Evolutionary conservation across 1,284 basidiomycete species (phyloP), one percentile per base, ranked within the genome.

Genomic region (Leccinum solheimii): DNA sequence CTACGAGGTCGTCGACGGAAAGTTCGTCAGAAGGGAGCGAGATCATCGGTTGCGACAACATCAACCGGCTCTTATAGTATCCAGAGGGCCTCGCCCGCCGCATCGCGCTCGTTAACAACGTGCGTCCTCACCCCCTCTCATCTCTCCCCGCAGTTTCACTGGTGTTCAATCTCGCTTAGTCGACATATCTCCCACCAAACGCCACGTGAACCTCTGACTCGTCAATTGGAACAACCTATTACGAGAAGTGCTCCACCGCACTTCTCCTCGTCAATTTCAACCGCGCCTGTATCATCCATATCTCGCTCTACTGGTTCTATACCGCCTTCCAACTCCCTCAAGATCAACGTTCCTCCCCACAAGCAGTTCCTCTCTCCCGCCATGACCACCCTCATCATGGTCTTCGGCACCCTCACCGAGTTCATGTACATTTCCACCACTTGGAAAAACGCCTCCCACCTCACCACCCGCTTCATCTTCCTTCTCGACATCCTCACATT

Each of bases 51-150:
- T 99, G 99, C 75, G 97, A 99, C 77, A 97, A 99, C 74, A 94
- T 99, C 79, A 99, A 99, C 77, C 97, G 98, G 76, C 81, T 99
- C 23, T 99, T 99, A 80, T 99, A 97, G 97, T 99, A 99, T 76
- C 97, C 97, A 6, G 97, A 99, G 76, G 97, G 97, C 58, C 86
- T 99, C 65, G 91, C 93, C 5, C 89, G 27, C 27, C 27, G 93
- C 69, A 98, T 99, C 69, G 85, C 94, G 11, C 83, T 99, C 36
- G 85, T 83, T 57, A 95, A 98, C 77, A 91, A 92, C 71, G 92
- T 92, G 69, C 59, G 86, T 79, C 23, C 7, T 1, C 27, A n/a
- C 56, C 0, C 27, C 10, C 1, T 55, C 16, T 43, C 27, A 30
- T 36, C 34, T 21, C 27, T 32, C 11, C 19, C 21, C 50, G 8